A percentile compares a stretch with the other conserved stretches of the same genome.
These are phyloP conservation scores for Lasiodiplodia sp. DNA, from an alignment of 2,329 filamentous ascomycete species.

Conservation along the genomic window DNA sequence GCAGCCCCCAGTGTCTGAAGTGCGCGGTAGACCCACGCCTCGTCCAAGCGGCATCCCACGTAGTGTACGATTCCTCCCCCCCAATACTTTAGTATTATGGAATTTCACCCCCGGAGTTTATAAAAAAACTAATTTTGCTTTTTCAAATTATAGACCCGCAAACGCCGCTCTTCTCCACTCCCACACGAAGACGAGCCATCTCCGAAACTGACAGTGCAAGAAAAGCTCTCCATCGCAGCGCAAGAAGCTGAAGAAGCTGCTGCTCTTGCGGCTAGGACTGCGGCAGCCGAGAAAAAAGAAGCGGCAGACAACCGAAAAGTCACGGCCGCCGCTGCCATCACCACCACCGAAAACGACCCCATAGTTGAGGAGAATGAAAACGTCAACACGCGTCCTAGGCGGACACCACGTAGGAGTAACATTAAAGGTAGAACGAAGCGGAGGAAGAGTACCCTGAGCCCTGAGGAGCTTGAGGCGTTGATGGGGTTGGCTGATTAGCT, in stretches of 20 bases:
- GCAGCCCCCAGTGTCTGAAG: conserved; percentile 4
- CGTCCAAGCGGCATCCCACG: conserved; percentile 25
- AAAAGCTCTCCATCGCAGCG: conserved; percentile 55
- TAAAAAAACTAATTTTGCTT: conserved; percentile 7
- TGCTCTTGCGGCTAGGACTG: conserved; percentile 36
- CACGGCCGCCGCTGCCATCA: no score
- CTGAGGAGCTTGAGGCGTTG: conserved; percentile 71
- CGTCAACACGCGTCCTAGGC: conserved; percentile 44
- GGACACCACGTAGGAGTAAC: conserved; percentile 55
- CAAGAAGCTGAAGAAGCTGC: conserved; percentile 54
- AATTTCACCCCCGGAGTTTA: background rate
- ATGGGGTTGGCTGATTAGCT: conserved; percentile 39
- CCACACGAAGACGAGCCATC: conserved; percentile 48
- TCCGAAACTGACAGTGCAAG: conserved; percentile 53
- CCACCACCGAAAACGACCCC: background rate
- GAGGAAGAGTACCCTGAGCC: conserved; percentile 76
- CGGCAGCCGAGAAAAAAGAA: conserved; percentile 30
- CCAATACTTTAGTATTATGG: background rate
- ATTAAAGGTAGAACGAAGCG: conserved; percentile 66
- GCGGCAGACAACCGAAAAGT: conserved; percentile 34
- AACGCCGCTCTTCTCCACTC: conserved; percentile 47
- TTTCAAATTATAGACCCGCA: conserved; percentile 39
- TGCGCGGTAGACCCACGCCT: conserved; percentile 5
- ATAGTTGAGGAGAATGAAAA: conserved; percentile 30
- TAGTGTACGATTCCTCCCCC: conserved; percentile 23